These are phyloP conservation scores for Aspergillus calidoustus DNA, from an alignment of 2,329 filamentous ascomycete species.

Conservation along the genomic window DNA sequence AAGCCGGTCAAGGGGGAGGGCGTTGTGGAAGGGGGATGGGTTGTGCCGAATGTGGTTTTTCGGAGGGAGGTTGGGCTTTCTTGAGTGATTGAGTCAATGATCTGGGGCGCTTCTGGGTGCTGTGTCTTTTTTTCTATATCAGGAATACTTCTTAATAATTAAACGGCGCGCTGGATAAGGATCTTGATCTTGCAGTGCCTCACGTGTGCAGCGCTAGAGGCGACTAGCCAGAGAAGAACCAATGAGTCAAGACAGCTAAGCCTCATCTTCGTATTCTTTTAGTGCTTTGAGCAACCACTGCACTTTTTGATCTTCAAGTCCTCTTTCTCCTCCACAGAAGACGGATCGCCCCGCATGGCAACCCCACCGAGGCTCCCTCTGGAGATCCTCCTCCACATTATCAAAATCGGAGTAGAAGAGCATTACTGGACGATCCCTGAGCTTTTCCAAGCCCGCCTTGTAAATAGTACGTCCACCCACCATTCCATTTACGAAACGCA, in stretches of 20 bases:
- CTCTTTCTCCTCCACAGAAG: neutral
- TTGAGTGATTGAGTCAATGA: too few relatives aligned
- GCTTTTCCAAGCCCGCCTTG: neutral
- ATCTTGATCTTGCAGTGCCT: too few relatives aligned
- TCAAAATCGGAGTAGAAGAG: neutral
- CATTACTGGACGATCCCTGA: neutral
- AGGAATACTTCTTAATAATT: too few relatives aligned
- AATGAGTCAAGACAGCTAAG: neutral
- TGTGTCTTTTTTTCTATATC: too few relatives aligned
- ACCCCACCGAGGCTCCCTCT: neutral
- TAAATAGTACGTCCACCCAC: neutral
- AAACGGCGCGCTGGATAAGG: too few relatives aligned
- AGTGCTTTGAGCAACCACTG: neutral
- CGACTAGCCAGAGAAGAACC: slow-evolving; percentile 25
- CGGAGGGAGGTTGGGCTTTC: slow-evolving; percentile 15
- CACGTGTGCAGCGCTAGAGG: too few relatives aligned
- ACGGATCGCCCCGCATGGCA: neutral
- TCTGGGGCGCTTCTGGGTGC: too few relatives aligned
- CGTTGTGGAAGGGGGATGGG: slow-evolving; percentile 16
- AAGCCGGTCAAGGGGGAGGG: slow-evolving; percentile 11
- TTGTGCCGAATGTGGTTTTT: slow-evolving; percentile 21
- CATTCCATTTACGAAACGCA: neutral
- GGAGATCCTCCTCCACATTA: neutral
- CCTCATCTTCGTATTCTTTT: neutral
- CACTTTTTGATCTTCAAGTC: too few relatives aligned